Base-by-base conservation (phyloP, 148 eudicot genomes). In the Chenopodium suecicum region DNA sequence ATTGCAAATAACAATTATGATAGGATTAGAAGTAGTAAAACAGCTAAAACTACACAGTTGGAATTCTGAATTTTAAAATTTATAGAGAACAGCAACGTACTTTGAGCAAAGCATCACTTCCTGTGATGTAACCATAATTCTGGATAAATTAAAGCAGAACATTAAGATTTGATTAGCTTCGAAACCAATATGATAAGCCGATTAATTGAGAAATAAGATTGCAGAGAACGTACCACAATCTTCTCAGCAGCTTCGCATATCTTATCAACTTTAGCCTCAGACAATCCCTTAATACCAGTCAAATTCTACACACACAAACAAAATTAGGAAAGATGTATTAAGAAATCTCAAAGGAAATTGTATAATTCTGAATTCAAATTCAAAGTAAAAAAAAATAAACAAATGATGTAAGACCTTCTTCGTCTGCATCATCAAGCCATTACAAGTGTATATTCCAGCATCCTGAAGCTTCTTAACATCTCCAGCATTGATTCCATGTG, bases 181-280 rank as follows among this genome's bases (percentile, higher is more conserved):
- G n/a, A 48, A 20, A 58, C 17, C 62, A 2, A 17, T 56, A 22
- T 7, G 1, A 14, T 14, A 37, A 5, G 5, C 44, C 44, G 44
- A 37, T 5, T 5, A 37, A 48, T 2, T 48, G 52, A 48, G 52
- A 19, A 17, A 6, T 60, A 20, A 4, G 11, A 19, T 12, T 14
- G 12, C 14, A 64, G 50, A 72, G n/a, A 68, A 78, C 94, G 83
- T 47, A 96, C 98, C 93, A 96, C 98, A 81, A 96, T 88, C 85
- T 96, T 96, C 84, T 96, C 99, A 72, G 91, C 99, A 76, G 97
- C 98, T 89, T 96, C 99, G 47, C 98, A 96, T 54, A 94, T 96
- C 82, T 96, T 96, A 80, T 96, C 98, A 44, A 96, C 99, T 87
- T 96, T 96, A 27, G 95, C 99, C 88, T 96, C 99, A 78, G 98